Conservation (phyloP, 73 alveolate genomes). For the Breviolum minutum region DNA sequence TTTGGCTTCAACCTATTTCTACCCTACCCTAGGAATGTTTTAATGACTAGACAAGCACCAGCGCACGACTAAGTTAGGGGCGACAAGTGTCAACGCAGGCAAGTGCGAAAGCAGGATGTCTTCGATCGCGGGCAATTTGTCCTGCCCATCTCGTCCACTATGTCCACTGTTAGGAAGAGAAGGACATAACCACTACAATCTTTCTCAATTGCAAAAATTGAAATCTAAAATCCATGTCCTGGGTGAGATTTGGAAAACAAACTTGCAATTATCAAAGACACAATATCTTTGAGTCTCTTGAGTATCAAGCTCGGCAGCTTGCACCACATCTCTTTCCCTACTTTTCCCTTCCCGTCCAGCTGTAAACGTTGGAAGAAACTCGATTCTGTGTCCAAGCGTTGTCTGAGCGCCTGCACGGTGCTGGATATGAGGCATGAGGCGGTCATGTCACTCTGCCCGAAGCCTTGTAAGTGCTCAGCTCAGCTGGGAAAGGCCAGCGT, state of each 20-base stretch:
- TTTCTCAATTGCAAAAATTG: too few species aligned
- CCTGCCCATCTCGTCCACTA: not conserved
- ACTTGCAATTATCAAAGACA: too few species aligned
- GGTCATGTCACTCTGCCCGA: not conserved
- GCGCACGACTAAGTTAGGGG: not conserved
- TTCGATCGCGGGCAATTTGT: slow-evolving; percentile 80
- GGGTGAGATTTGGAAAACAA: too few species aligned
- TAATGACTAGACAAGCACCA: not conserved
- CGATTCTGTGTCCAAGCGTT: slow-evolving; percentile 74
- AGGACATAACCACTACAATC: too few species aligned
- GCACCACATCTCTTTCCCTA: not conserved
- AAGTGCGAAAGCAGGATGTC: slow-evolving; percentile 76
- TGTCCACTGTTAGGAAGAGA: not conserved
- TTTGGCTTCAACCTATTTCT: not conserved
- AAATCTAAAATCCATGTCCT: too few species aligned
- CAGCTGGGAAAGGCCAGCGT: slow-evolving; percentile 85
- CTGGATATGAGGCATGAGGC: not conserved
- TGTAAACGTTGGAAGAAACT: slow-evolving; percentile 59
- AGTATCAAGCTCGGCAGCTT: not conserved
- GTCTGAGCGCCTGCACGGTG: slow-evolving; percentile 35
- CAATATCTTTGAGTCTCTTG: not conserved
- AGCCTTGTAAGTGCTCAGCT: slow-evolving; percentile 66
- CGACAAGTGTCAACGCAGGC: slow-evolving; percentile 80
- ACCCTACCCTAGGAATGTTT: not conserved
- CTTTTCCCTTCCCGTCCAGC: slow-evolving; percentile 24